Base-by-base conservation (phyloP, 2,329 filamentous ascomycete genomes). In the Cercospora janseana region DNA sequence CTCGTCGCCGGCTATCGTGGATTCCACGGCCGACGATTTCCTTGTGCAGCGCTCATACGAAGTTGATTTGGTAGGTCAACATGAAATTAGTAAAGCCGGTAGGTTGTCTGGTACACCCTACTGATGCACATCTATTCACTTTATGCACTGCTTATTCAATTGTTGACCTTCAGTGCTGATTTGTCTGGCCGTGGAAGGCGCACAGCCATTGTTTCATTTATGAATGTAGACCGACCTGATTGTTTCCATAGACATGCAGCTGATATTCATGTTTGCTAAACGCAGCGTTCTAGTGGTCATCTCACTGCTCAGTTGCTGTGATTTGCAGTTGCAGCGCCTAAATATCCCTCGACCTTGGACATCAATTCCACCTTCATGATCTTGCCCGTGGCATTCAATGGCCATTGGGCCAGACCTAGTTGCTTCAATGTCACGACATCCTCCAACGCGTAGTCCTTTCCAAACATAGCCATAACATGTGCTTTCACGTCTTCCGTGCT, bases 361-460 rank as follows among this genome's bases (percentile, higher is more conserved):
- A 31, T 18, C 37, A 62, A 27, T 18, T 62, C 55, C 21, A 48
- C 35, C 52, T 63, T 60, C 52, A 56, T 52, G 10, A 64, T 57
- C 50, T 64, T 64, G 3, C 55, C 55, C 2, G 58, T 62, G 1
- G 60, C 53, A 31, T 62, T 63, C 8, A 62, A 28, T 15, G 57
- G 61, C 41, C 61, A 63, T 7, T 32, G 21, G 8, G 47, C 18
- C 26, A 60, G 13, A 1, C 56, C 56, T 5, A 63, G 29, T 15
- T 59, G 38, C 8, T 54, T 40, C 29, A 63, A 38, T n/a, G 54
- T 46, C 21, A 52, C 38, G 12, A 55, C 57, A 4, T 51, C 50
- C 6, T 43, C 55, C n/a, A 62, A 38, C 12, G 48, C 52, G 38
- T 60, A 61, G 23, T 59, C 56, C 12, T 53, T 46, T 4, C 57